phyloP scores from a whole-genome alignment of 768 basidiomycete genomes.

The Hirschioporus abietinus region DNA sequence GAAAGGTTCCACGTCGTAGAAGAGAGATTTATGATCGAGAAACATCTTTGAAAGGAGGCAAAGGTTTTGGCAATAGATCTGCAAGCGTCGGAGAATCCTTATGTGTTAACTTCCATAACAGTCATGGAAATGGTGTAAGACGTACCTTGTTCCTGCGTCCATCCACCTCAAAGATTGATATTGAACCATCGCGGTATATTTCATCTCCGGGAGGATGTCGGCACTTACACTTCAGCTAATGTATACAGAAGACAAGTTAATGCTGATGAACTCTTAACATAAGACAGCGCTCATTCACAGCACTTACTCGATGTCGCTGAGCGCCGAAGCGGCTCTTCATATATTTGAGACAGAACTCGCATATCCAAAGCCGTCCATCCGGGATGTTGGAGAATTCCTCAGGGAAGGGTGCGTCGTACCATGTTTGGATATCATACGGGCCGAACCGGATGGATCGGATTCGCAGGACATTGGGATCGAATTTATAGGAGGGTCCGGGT shows the following conservation, averaged over 20 bases:
- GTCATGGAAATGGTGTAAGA: background rate
- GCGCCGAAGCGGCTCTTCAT: conserved; percentile 92
- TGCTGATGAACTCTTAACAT: background rate
- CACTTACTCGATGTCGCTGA: conserved; percentile 75
- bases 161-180: conserved; percentile 97
- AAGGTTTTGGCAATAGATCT: conserved; percentile 99
- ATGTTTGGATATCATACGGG: conserved; percentile 88
- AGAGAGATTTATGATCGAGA: conserved; percentile 96
- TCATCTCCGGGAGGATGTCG: conserved; percentile 97
- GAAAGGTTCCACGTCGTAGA: conserved; percentile 99
- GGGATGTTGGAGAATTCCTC: conserved; percentile 93
- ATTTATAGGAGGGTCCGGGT: conserved; percentile 22
- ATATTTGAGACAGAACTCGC: conserved; percentile 97
- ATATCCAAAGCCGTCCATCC: conserved; percentile 92
- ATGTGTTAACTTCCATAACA: conserved; percentile 8
- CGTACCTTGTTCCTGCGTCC: conserved; percentile 92
- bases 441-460: conserved; percentile 91
- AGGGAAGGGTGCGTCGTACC: conserved; percentile 98
- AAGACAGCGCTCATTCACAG: conserved; percentile 1
- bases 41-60: conserved; percentile 99
- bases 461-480: conserved; percentile 38
- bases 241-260: conserved; percentile 5
- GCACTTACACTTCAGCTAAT: conserved; percentile 88
- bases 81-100: conserved; percentile 11
- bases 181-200: conserved; percentile 83